phyloP scores from a whole-genome alignment of 371 early-diverging fungal species.

The Rhizopus microsporus region DNA sequence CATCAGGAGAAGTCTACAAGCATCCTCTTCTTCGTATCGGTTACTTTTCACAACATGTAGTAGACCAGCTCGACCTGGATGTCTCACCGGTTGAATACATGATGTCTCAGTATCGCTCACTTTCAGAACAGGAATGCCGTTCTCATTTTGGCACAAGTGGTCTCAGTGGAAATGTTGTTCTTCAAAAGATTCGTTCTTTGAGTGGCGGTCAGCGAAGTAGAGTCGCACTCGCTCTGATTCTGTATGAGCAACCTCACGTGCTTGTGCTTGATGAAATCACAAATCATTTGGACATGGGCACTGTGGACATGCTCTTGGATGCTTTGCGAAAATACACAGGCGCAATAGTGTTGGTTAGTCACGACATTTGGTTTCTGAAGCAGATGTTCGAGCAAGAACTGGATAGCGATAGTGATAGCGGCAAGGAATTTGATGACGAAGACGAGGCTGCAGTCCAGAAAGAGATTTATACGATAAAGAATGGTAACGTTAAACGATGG shows the following conservation, averaged over 20 bases:
- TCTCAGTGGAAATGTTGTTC: slow-evolving; percentile 58
- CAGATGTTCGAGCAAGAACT: slow-evolving; percentile 53
- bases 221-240: slow-evolving; percentile 69
- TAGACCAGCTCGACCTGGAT: slow-evolving; percentile 61
- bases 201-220: slow-evolving; percentile 82
- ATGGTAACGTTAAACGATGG: slow-evolving; percentile 42
- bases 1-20: slow-evolving; percentile 57
- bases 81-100: slow-evolving; percentile 50
- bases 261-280: slow-evolving; percentile 86
- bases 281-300: slow-evolving; percentile 81
- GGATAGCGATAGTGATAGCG: neutral
- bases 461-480: slow-evolving; percentile 38
- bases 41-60: slow-evolving; percentile 83
- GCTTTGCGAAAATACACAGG: slow-evolving; percentile 63
- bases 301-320: slow-evolving; percentile 64
- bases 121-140: slow-evolving; percentile 62
- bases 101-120: slow-evolving; percentile 44
- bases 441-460: slow-evolving; percentile 21
- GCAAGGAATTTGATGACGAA: slow-evolving; percentile 31
- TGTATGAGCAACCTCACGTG: slow-evolving; percentile 71
- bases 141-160: slow-evolving; percentile 71
- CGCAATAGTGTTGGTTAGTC: slow-evolving; percentile 68
- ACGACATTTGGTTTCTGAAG: slow-evolving; percentile 75
- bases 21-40: slow-evolving; percentile 66
- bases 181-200: slow-evolving; percentile 51